Conservation (phyloP, 805 yeast species). For the Saturnispora saitoi region DNA sequence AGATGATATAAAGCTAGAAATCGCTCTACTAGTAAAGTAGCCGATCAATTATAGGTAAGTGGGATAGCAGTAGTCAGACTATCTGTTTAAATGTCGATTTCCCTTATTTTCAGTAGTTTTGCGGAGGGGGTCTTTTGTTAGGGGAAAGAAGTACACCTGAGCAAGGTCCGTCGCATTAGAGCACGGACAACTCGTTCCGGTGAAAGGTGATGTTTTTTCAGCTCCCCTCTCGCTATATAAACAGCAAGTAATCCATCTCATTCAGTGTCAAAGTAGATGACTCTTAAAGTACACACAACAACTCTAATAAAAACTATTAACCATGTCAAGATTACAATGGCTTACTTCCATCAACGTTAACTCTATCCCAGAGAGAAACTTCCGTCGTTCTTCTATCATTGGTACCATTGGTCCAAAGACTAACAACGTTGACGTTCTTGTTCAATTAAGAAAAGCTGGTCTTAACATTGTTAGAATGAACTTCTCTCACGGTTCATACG, state of each 20-base stretch:
- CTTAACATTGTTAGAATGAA: conserved; percentile 97
- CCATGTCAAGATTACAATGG: conserved; percentile 60
- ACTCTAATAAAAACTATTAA: neutral
- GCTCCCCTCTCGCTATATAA: neutral
- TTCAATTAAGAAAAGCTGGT: conserved; percentile 91
- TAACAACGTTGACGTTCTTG: conserved; percentile 77
- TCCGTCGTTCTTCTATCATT: conserved; percentile 92
- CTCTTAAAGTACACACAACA: too few species aligned
- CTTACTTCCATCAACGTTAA: conserved; percentile 66
- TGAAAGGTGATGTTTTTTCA: neutral
- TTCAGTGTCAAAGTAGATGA: too few species aligned
- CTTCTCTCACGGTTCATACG: conserved; percentile 97
- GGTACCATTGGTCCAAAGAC: conserved; percentile 99
- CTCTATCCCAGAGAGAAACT: conserved; percentile 66
- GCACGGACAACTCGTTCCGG: neutral
- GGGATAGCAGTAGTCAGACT: too few species aligned
- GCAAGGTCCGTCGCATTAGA: neutral
- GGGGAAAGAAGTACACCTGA: neutral
- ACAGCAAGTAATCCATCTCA: neutral
- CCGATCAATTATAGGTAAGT: too few species aligned
- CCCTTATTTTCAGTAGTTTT: neutral
- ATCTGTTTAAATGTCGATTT: too few species aligned
- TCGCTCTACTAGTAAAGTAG: too few species aligned
- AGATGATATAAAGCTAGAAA: too few species aligned
- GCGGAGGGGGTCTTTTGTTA: neutral